Percentiles rank a stretch among this genome's conserved stretches.
These are phyloP conservation scores for Arabidopsis suecica DNA, from an alignment of 345 rosid species.

Conservation along the genomic window DNA sequence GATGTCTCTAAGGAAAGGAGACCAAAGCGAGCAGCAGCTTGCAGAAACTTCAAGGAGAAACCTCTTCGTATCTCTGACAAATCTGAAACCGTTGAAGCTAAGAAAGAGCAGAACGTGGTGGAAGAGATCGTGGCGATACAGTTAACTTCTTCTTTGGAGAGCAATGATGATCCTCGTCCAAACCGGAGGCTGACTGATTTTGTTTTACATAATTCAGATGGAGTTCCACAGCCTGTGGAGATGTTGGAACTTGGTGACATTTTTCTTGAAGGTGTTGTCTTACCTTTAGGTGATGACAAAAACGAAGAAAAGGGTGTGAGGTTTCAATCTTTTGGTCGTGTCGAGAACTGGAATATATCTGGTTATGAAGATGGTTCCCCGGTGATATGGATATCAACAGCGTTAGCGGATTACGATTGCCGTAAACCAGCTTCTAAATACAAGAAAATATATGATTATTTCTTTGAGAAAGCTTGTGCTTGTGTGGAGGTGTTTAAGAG, in stretches of 20 bases:
- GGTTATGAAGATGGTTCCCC: constrained; percentile 72
- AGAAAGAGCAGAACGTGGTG: constrained; percentile 44
- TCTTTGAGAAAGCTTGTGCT: constrained; percentile 61
- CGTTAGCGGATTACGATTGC: constrained; percentile 60
- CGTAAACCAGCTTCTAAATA: constrained; percentile 57
- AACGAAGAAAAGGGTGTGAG: constrained; percentile 54
- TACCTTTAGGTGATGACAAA: constrained; percentile 52
- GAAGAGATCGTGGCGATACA: constrained; percentile 59
- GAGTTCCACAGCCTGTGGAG: constrained; percentile 52
- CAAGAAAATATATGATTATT: constrained; percentile 54
- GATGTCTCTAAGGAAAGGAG: constrained; percentile 35
- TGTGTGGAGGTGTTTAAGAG: constrained; percentile 64
- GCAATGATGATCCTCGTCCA: constrained; percentile 49
- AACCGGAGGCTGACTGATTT: constrained; percentile 65
- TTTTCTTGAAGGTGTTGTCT: constrained; percentile 57
- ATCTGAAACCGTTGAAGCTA: constrained; percentile 49
- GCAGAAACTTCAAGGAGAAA: constrained; percentile 67
- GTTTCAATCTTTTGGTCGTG: constrained; percentile 58
- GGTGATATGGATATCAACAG: constrained; percentile 66
- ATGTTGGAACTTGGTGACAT: constrained; percentile 60
- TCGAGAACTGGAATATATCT: constrained; percentile 63
- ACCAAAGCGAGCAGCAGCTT: constrained; percentile 82
- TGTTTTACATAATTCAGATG: constrained; percentile 48
- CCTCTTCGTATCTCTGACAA: no score
- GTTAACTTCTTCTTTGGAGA: constrained; percentile 47